Evolutionary conservation across 2,329 filamentous ascomycete species (phyloP).

Genomic region (Exophiala sp.): DNA sequence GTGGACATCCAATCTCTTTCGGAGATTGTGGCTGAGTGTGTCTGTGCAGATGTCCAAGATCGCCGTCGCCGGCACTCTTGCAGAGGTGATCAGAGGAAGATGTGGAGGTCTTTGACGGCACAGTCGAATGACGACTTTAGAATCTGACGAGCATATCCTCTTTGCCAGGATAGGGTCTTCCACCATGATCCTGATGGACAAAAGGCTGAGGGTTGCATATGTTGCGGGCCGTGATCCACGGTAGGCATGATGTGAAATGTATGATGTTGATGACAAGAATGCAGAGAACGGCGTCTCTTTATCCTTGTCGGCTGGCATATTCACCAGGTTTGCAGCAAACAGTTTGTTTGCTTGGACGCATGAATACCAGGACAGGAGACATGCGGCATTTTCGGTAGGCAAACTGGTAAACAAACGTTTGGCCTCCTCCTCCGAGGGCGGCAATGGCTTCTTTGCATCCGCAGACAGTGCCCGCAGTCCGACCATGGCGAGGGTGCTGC

Average conservation of each 20-base stretch:
- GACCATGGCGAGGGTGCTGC: slow-evolving; percentile 73
- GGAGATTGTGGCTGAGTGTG: slow-evolving; percentile 87
- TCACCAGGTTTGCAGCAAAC: slow-evolving; percentile 78
- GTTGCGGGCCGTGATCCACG: slow-evolving; percentile 69
- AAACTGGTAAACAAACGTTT: slow-evolving; percentile 74
- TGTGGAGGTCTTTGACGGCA: slow-evolving; percentile 86
- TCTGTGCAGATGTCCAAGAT: slow-evolving; percentile 85
- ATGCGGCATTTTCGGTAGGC: slow-evolving; percentile 72
- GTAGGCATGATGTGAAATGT: slow-evolving; percentile 88
- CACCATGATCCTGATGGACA: slow-evolving; percentile 77
- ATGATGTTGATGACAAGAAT: slow-evolving; percentile 84
- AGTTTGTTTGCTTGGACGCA: slow-evolving; percentile 92
- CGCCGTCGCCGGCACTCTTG: slow-evolving; percentile 67
- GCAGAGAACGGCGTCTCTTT: slow-evolving; percentile 69
- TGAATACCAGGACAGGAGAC: slow-evolving; percentile 82
- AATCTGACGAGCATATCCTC: slow-evolving; percentile 73
- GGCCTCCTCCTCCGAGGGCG: slow-evolving; percentile 66
- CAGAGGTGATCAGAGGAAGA: slow-evolving; percentile 65
- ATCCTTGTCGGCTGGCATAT: slow-evolving; percentile 54
- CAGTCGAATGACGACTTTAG: slow-evolving; percentile 66
- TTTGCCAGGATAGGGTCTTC: slow-evolving; percentile 81
- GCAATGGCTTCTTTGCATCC: slow-evolving; percentile 55
- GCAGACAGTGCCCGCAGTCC: slow-evolving; percentile 71
- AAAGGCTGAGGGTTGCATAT: slow-evolving; percentile 79
- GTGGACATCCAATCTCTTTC: slow-evolving; percentile 73